Conservation (phyloP, 805 yeast species). For the Nakazawaea sp. region DNA sequence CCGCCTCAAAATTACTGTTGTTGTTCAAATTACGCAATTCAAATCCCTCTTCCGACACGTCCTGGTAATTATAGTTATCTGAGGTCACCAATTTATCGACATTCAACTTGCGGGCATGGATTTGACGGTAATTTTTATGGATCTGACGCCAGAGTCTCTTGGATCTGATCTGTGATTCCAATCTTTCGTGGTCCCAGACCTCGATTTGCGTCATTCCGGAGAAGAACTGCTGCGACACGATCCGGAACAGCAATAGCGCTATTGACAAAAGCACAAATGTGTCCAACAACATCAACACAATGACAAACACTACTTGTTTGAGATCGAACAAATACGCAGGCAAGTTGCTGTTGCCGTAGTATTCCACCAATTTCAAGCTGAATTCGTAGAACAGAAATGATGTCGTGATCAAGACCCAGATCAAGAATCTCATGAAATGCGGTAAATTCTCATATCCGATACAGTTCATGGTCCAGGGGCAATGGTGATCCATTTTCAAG, state of each 20-base stretch:
- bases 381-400: constrained; percentile 38
- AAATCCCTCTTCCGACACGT: constrained; percentile 15
- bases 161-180: constrained; percentile 56
- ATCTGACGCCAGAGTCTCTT: constrained; percentile 47
- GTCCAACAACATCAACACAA: constrained; percentile 48
- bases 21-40: constrained; percentile 1
- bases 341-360: constrained; percentile 41
- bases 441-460: constrained; percentile 77
- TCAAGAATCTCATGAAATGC: constrained; percentile 70
- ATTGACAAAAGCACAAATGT: constrained; percentile 58
- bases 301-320: constrained; percentile 45
- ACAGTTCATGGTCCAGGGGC: constrained; percentile 91
- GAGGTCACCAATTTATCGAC: constrained; percentile 43
- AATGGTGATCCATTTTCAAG: constrained; percentile 50
- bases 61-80: constrained; percentile 17
- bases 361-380: constrained; percentile 27
- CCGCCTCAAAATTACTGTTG: constrained; percentile 1
- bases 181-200: constrained; percentile 84
- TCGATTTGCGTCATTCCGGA: constrained; percentile 87
- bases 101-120: constrained; percentile 27
- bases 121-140: constrained; percentile 31
- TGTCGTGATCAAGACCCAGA: constrained; percentile 54
- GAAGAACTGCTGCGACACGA: constrained; percentile 44
- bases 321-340: constrained; percentile 52
- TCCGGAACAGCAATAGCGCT: constrained; percentile 51